Evolutionary conservation across 768 basidiomycete genomes (phyloP), one percentile per base, ranked within the genome.

Genomic region (Hypsizygus marmoreus): DNA sequence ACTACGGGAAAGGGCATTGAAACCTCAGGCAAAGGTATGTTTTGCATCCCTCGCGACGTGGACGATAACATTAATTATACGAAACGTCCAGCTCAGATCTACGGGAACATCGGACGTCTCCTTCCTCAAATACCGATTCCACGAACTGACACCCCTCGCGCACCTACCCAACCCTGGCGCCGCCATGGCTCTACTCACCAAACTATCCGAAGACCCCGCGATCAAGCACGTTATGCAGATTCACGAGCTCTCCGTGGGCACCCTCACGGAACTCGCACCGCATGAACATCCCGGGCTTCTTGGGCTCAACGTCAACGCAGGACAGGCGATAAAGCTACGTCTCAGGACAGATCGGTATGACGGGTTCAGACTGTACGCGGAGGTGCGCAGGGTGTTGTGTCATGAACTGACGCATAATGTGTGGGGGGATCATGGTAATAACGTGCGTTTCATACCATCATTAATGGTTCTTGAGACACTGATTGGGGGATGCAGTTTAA

Each of bases 331-430:
- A 54, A 84, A 83, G 58, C 65, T 90, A 2, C 78, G 87, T 13
- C 58, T 90, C 37, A 71, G 88, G 14, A 89, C 88, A 14, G 75
- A 89, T 56, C 67, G 62, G 4, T 88, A 87, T 54, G 86, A 87
- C 49, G 88, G 87, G 8, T 88, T 89, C 56, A 70, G 85, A 40
- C 56, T 72, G 7, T 91, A 90, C 54, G 68, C 62, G 12, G 82
- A 88, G 1, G 71, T 85, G 17, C 71, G 88, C 39, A 71, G 76
- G 12, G 85, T 88, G 29, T 70, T 90, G 3, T 89, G 86, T 55
- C 88, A 91, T 59, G 88, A 90, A 58, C 66, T 90, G 28, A 69
- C 87, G 16, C 88, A 91, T 61, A 90, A 88, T 55, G 76, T 86
- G 0, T 86, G 81, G 79, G 70, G 78, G 3, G 80, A 82, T 50